phyloP scores from a whole-genome alignment of 768 basidiomycete species.

The Daedaleopsis sinensis region DNA sequence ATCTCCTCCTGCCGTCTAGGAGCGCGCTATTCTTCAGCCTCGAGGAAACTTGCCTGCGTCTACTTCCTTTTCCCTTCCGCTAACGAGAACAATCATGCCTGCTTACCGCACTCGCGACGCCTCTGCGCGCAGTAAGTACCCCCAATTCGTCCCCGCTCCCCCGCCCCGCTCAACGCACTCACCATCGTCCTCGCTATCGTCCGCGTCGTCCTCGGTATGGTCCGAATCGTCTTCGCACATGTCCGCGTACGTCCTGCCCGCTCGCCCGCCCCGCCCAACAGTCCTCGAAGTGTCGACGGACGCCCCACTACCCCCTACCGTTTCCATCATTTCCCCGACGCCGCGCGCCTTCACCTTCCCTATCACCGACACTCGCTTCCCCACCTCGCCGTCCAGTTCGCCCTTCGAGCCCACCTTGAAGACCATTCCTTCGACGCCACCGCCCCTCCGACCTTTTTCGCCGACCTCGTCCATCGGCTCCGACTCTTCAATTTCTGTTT shows the following conservation, averaged over 20 bases:
- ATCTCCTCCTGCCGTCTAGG: conserved; percentile 43
- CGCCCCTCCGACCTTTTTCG: conserved; percentile 43
- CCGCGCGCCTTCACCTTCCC: conserved; percentile 72
- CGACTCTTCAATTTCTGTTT: conserved; percentile 35
- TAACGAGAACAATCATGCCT: conserved; percentile 63
- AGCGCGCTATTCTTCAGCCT: conserved; percentile 38
- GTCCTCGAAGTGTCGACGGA: conserved; percentile 80
- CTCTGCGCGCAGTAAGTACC: conserved; percentile 50
- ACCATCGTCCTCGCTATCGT: neutral
- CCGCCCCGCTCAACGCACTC: neutral
- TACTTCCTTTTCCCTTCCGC: conserved; percentile 28
- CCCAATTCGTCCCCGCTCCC: neutral
- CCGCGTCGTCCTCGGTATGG: neutral
- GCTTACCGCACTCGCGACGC: conserved; percentile 80
- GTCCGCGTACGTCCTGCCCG: conserved; percentile 23
- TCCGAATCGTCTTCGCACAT: neutral
- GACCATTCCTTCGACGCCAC: conserved; percentile 46
- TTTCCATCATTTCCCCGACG: conserved; percentile 65
- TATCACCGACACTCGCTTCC: conserved; percentile 49
- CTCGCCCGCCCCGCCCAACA: conserved; percentile 35
- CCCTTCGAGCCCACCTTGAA: conserved; percentile 75
- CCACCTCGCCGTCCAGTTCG: conserved; percentile 65
- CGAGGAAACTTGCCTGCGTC: conserved; percentile 30
- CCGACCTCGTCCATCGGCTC: conserved; percentile 45
- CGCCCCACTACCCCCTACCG: conserved; percentile 52